Conservation (phyloP, 305 asterid species). For the Fraxinus paxiana region DNA sequence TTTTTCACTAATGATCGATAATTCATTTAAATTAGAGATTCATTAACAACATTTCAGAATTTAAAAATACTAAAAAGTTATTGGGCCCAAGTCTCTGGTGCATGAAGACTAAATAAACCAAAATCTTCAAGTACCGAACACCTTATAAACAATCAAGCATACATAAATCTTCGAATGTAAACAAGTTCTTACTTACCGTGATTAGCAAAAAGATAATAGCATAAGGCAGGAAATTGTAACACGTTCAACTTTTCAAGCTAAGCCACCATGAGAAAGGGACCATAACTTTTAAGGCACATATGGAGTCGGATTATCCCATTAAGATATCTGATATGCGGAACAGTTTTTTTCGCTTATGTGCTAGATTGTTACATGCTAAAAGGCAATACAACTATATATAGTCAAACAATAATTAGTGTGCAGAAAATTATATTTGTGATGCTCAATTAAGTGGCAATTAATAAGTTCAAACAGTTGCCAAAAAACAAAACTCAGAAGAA, state of each 20-base stretch:
- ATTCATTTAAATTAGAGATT: neutral
- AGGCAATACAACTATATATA: constrained; percentile 5
- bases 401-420: constrained; percentile 17
- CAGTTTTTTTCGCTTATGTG: constrained; percentile 1
- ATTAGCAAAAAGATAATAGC: neutral
- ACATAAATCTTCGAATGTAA: neutral
- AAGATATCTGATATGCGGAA: constrained; percentile 4
- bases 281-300: constrained; percentile 14
- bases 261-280: constrained; percentile 18
- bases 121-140: neutral
- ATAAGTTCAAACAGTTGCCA: constrained; percentile 7
- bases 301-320: neutral
- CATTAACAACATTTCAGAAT: neutral
- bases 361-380: constrained; percentile 13
- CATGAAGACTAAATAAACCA: neutral
- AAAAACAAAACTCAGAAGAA: constrained; percentile 11
- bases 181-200: neutral
- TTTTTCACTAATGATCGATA: neutral
- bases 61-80: neutral
- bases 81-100: neutral
- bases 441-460: neutral
- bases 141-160: neutral
- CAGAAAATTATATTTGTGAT: constrained; percentile 14
- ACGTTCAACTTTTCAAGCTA: constrained; percentile 11
- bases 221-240: neutral